Conservation (phyloP, 371 early-diverging fungal species). For the Rhizopus microsporus region DNA sequence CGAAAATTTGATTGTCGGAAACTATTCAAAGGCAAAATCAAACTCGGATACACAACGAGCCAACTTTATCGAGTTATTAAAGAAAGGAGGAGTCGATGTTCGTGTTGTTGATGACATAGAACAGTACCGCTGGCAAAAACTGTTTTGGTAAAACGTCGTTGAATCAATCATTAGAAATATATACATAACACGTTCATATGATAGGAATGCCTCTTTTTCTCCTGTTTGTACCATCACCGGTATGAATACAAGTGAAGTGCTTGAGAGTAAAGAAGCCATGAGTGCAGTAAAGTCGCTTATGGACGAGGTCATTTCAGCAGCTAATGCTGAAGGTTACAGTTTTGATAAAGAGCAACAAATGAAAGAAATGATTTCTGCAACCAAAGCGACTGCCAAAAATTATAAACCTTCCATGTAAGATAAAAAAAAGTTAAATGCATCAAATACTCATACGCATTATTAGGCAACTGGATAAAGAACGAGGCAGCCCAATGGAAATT, state of each 20-base stretch:
- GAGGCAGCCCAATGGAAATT: conserved; percentile 62
- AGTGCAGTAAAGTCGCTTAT: conserved; percentile 55
- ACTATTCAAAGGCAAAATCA: conserved; percentile 30
- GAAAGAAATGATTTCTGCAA: conserved; percentile 48
- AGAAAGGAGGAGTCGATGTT: conserved; percentile 55
- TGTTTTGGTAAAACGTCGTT: conserved; percentile 62
- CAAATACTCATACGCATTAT: background rate
- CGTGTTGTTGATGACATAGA: conserved; percentile 63
- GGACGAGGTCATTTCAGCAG: conserved; percentile 61
- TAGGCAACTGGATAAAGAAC: conserved; percentile 64
- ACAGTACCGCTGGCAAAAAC: conserved; percentile 77
- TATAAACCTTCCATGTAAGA: conserved; percentile 68
- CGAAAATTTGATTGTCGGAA: conserved; percentile 38
- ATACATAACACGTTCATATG: background rate
- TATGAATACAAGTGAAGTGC: conserved; percentile 62
- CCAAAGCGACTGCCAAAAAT: conserved; percentile 45
- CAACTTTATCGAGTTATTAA: conserved; percentile 43
- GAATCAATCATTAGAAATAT: background rate
- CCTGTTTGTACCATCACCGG: conserved; percentile 72
- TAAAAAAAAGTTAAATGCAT: background rate
- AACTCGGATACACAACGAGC: conserved; percentile 27
- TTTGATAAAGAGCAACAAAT: conserved; percentile 48
- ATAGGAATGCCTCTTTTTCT: conserved; percentile 77
- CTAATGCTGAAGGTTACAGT: conserved; percentile 54
- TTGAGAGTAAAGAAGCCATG: conserved; percentile 55